A percentile compares a stretch with the other conserved stretches of the same genome.
These are phyloP conservation scores for Pichia eremophila DNA, from an alignment of 805 yeast genomes.

Conservation along the genomic window DNA sequence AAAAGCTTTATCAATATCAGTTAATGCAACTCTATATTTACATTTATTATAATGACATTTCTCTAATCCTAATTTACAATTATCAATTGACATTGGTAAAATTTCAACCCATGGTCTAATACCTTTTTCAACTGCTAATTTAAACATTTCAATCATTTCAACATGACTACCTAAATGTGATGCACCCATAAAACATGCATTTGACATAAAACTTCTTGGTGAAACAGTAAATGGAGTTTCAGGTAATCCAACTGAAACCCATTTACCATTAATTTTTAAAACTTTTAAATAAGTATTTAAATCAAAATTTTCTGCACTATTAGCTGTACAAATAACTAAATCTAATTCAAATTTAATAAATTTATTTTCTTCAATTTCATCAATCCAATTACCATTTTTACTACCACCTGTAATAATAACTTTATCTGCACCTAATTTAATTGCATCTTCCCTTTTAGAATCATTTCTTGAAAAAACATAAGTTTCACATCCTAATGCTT, in stretches of 20 bases:
- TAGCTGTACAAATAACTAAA: constrained; percentile 44
- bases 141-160: constrained; percentile 60
- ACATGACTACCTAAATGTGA: constrained; percentile 52
- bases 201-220: constrained; percentile 32
- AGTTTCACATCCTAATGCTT: constrained; percentile 56
- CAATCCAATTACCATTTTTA: constrained; percentile 23
- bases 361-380: constrained; percentile 7
- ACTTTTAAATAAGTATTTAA: constrained; percentile 37
- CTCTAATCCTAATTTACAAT: constrained; percentile 45
- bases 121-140: constrained; percentile 49
- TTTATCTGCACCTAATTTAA: constrained; percentile 45
- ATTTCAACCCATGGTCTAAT: constrained; percentile 58
- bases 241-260: constrained; percentile 64
- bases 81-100: constrained; percentile 42
- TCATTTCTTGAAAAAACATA: constrained; percentile 45
- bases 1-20: constrained; percentile 46
- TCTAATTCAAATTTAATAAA: constrained; percentile 30
- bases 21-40: constrained; percentile 54
- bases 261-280: constrained; percentile 49
- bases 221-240: constrained; percentile 34
- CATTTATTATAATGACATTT: constrained; percentile 48
- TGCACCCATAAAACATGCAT: constrained; percentile 45
- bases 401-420: constrained; percentile 39
- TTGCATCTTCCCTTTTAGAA: constrained; percentile 42
- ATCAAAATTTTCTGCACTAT: constrained; percentile 40